A percentile compares a stretch with the other conserved stretches of the same genome.
Evolutionary conservation across 805 yeast genomes (phyloP).

Genomic region (Clavispora vitiphila): DNA sequence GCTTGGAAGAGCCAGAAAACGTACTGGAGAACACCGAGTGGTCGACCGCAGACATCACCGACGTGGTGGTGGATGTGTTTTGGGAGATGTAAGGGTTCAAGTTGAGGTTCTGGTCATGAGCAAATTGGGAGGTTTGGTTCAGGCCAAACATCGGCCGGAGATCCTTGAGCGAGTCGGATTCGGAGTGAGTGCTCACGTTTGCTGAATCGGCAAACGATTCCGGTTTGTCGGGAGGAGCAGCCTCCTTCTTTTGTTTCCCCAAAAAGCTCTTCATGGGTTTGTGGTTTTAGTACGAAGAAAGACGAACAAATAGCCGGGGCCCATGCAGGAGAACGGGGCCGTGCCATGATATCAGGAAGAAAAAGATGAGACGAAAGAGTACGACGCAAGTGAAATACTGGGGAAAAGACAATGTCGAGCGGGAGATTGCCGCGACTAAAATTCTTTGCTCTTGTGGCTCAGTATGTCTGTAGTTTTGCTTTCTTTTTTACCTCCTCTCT

Average conservation of each 20-base stretch:
- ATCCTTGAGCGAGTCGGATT: constrained; percentile 25
- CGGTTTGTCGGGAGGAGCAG: constrained; percentile 1
- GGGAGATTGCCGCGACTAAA: too few species aligned
- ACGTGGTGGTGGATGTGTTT: constrained; percentile 20
- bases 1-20: constrained; percentile 34
- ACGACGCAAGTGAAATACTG: neutral
- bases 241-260: constrained; percentile 7
- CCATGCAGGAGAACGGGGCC: neutral
- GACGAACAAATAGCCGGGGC: neutral
- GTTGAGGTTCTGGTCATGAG: constrained; percentile 29
- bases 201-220: constrained; percentile 1
- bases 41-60: constrained; percentile 20
- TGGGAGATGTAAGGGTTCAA: constrained; percentile 30
- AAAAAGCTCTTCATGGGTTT: constrained; percentile 11
- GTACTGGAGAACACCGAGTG: constrained; percentile 34
- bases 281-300: neutral
- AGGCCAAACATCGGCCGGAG: constrained; percentile 29
- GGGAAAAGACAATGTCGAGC: too few species aligned
- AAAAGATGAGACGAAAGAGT: neutral
- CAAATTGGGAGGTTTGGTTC: constrained; percentile 12
- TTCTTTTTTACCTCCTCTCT: too few species aligned
- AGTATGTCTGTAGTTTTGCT: too few species aligned
- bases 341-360: too few species aligned
- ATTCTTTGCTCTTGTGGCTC: too few species aligned
- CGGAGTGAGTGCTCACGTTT: constrained; percentile 8